These are phyloP conservation scores for Metschnikowia arizonensis DNA, from an alignment of 805 yeast species.

Conservation along the genomic window DNA sequence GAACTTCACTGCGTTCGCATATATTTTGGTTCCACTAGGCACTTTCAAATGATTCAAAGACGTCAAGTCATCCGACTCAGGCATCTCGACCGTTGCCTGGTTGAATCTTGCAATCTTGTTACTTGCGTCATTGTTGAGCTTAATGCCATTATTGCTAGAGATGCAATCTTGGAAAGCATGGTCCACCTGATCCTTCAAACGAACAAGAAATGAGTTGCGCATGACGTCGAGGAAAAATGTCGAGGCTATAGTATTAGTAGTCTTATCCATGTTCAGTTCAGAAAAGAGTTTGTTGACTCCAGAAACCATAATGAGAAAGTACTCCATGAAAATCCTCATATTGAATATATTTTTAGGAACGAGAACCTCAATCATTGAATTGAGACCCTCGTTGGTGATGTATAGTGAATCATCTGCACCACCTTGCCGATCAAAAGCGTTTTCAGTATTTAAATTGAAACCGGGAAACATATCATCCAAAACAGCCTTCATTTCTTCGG, in stretches of 20 bases:
- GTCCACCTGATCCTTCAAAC: slow-evolving; percentile 54
- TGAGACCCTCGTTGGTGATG: slow-evolving; percentile 55
- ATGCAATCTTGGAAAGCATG: slow-evolving; percentile 46
- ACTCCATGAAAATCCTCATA: slow-evolving; percentile 73
- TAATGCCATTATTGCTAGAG: slow-evolving; percentile 10
- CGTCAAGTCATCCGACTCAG: slow-evolving; percentile 6
- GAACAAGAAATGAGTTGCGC: slow-evolving; percentile 59
- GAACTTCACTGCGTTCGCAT: slow-evolving; percentile 44
- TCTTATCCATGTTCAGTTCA: slow-evolving; percentile 14
- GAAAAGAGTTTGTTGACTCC: slow-evolving; percentile 42
- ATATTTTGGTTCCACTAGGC: slow-evolving; percentile 20
- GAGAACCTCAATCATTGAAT: slow-evolving; percentile 55
- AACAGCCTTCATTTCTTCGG: slow-evolving; percentile 30
- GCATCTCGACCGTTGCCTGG: slow-evolving; percentile 7
- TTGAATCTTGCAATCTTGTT: slow-evolving; percentile 7
- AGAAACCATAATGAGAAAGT: slow-evolving; percentile 63
- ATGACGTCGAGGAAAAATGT: slow-evolving; percentile 61
- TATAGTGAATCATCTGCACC: slow-evolving; percentile 35
- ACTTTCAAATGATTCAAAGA: not conserved
- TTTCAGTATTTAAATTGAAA: slow-evolving; percentile 29
- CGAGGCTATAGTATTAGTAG: slow-evolving; percentile 20
- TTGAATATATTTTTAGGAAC: slow-evolving; percentile 72
- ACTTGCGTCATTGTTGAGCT: slow-evolving; percentile 5
- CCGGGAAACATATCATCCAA: slow-evolving; percentile 73
- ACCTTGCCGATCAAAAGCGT: slow-evolving; percentile 4